Conservation (phyloP, 1,284 basidiomycete species). For the Jaminaea rosea region DNA sequence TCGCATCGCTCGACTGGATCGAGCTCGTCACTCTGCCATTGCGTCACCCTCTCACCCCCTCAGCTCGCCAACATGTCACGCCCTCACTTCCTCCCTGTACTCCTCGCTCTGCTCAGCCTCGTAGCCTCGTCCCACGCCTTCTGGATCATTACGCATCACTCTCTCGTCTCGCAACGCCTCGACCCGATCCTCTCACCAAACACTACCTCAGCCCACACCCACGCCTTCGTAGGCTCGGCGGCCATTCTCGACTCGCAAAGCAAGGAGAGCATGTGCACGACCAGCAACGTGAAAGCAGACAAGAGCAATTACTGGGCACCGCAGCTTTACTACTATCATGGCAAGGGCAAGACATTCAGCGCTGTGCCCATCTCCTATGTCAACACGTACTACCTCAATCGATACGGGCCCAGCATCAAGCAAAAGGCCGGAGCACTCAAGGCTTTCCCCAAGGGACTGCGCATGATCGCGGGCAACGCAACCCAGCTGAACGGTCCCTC, state of each 20-base stretch:
- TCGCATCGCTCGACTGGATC: too few species aligned
- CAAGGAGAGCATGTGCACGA: constrained; percentile 44
- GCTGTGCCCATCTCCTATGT: constrained; percentile 13
- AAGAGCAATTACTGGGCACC: constrained; percentile 51
- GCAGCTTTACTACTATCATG: constrained; percentile 47
- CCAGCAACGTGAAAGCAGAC: constrained; percentile 48
- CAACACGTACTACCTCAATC: constrained; percentile 49
- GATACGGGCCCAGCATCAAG: constrained; percentile 2
- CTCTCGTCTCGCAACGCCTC: constrained; percentile 48
- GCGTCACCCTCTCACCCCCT: too few species aligned
- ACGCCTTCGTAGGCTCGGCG: constrained; percentile 47
- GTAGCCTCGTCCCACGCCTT: constrained; percentile 4
- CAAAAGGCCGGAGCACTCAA: background rate
- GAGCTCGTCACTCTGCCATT: too few species aligned
- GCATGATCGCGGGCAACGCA: constrained; percentile 50
- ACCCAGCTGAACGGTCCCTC: background rate
- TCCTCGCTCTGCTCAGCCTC: background rate
- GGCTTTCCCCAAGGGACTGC: constrained; percentile 50
- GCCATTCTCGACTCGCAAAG: background rate
- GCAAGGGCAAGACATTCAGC: background rate
- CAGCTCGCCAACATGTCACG: too few species aligned
- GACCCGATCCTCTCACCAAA: constrained; percentile 52
- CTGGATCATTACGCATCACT: constrained; percentile 23
- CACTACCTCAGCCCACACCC: constrained; percentile 48
- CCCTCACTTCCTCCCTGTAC: background rate